phyloP scores from a whole-genome alignment of 2,329 filamentous ascomycete species.

The Colletotrichum navitas region DNA sequence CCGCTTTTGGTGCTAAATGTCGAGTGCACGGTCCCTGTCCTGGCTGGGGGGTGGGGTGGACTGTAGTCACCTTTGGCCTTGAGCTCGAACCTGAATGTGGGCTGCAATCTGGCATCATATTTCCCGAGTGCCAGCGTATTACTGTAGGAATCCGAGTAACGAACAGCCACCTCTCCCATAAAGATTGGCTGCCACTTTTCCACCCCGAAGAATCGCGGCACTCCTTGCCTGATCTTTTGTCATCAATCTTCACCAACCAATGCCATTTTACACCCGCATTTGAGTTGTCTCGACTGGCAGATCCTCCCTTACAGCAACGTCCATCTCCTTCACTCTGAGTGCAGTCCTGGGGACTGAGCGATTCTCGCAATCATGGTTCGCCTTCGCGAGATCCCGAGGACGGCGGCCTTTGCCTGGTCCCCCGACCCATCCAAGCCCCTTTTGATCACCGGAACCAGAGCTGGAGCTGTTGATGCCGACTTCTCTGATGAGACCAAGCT shows the following conservation, averaged over 20 bases:
- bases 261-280: conserved; percentile 31
- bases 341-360: conserved; percentile 43
- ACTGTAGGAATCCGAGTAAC: conserved; percentile 31
- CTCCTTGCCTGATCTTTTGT: conserved; percentile 17
- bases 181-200: conserved; percentile 35
- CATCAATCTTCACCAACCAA: conserved; percentile 22
- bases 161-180: conserved; percentile 33
- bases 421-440: conserved; percentile 82
- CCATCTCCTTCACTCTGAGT: conserved; percentile 30
- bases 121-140: conserved; percentile 36
- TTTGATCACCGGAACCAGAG: conserved; percentile 92
- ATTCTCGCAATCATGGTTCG: conserved; percentile 80
- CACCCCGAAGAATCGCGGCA: conserved; percentile 36
- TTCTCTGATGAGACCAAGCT: conserved; percentile 98
- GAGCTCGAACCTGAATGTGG: conserved; percentile 41
- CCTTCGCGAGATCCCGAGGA: conserved; percentile 95
- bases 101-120: conserved; percentile 45
- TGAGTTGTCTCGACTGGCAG: conserved; percentile 29
- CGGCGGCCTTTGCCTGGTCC: conserved; percentile 97
- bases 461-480: conserved; percentile 94
- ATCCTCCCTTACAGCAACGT: conserved; percentile 25
- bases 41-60: conserved; percentile 9
- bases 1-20: conserved; percentile 14
- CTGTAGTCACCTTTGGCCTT: conserved; percentile 17
- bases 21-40: conserved; percentile 34